Percentiles rank a stretch among this genome's conserved stretches.
Evolutionary conservation across 495 filamentous ascomycete species (phyloP).

Genomic region (Ramalina intermedia): DNA sequence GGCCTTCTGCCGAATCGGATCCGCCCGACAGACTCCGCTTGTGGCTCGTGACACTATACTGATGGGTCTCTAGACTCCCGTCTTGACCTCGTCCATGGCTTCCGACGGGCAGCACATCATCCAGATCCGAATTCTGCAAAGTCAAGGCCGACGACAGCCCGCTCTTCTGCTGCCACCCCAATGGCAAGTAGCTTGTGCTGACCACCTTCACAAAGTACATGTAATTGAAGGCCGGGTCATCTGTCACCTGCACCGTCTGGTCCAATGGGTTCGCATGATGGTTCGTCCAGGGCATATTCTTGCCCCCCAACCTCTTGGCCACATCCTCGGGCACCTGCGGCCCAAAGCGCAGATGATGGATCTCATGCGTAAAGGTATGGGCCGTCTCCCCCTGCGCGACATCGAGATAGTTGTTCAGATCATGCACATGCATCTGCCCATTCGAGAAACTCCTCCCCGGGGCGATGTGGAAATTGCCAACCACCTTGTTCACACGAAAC

Average conservation of each 20-base stretch:
- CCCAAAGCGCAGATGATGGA: constrained; percentile 85
- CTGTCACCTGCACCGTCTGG: constrained; percentile 55
- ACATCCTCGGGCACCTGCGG: constrained; percentile 73
- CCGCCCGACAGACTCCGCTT: constrained; percentile 75
- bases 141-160: constrained; percentile 10
- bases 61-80: constrained; percentile 89
- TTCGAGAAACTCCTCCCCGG: constrained; percentile 88
- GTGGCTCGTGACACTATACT: constrained; percentile 94
- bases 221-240: constrained; percentile 78
- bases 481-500: constrained; percentile 90
- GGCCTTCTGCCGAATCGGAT: constrained; percentile 65
- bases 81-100: constrained; percentile 23
- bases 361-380: constrained; percentile 81
- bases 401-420: constrained; percentile 84
- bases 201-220: constrained; percentile 99
- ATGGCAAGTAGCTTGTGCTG: constrained; percentile 79
- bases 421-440: constrained; percentile 93
- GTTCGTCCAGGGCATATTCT: constrained; percentile 58
- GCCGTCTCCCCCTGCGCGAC: constrained; percentile 35
- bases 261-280: constrained; percentile 93
- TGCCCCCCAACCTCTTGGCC: constrained; percentile 40
- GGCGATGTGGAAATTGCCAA: constrained; percentile 98
- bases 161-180: constrained; percentile 54
- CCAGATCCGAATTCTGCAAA: constrained; percentile 16
- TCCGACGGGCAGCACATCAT: constrained; percentile 14